Evolutionary conservation across 176 grass and related monocot species (phyloP).

Genomic region (Chrysopogon serrulatus): DNA sequence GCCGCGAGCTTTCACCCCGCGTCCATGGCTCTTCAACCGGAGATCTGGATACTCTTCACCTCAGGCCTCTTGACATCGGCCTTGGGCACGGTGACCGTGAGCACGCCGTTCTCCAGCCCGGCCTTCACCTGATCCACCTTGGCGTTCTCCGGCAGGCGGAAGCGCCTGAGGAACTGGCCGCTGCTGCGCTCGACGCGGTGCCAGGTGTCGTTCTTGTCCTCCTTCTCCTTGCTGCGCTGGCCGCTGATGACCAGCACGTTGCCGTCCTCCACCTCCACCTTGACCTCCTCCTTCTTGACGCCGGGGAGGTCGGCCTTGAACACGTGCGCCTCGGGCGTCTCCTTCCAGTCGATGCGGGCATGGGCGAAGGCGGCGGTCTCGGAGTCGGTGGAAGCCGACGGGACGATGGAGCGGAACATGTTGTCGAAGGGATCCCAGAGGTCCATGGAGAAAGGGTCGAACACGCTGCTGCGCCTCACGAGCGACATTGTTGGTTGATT

Average conservation of each 20-base stretch:
- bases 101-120: slow-evolving; percentile 44
- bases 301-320: slow-evolving; percentile 52
- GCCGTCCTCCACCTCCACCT: slow-evolving; percentile 52
- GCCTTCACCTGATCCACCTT: slow-evolving; percentile 37
- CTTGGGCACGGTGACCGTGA: slow-evolving; percentile 56
- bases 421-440: slow-evolving; percentile 42
- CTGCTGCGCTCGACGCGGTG: slow-evolving; percentile 49
- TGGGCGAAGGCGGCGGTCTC: background rate
- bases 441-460: slow-evolving; percentile 49
- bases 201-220: slow-evolving; percentile 43
- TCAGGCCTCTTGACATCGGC: slow-evolving; percentile 28
- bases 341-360: slow-evolving; percentile 41
- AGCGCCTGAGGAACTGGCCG: slow-evolving; percentile 38
- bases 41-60: slow-evolving; percentile 45
- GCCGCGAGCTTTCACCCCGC: background rate
- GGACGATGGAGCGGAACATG: slow-evolving; percentile 26
- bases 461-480: slow-evolving; percentile 32
- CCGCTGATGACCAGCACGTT: slow-evolving; percentile 39
- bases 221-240: slow-evolving; percentile 40
- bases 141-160: slow-evolving; percentile 41
- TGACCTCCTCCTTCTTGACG: slow-evolving; percentile 49
- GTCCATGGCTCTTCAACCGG: slow-evolving; percentile 14
- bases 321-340: slow-evolving; percentile 46
- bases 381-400: background rate
- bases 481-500: slow-evolving; percentile 13